A percentile compares a stretch with the other conserved stretches of the same genome.
These are phyloP conservation scores for Leishmania major DNA, from an alignment of 208 protist genomes.

Conservation along the genomic window DNA sequence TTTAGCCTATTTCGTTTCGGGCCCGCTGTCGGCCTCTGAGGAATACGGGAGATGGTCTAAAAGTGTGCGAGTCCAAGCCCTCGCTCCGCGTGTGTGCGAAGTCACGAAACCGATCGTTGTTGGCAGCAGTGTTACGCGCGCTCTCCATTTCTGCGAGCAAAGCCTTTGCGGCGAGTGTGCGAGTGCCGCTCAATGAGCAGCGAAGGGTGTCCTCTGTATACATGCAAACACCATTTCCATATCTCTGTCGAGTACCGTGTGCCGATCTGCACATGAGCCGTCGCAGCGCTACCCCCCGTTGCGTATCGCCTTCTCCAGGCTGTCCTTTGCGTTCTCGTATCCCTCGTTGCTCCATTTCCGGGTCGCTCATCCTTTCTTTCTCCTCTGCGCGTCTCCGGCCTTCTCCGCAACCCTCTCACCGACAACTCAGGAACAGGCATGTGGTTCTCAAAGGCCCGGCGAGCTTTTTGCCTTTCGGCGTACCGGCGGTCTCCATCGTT, in stretches of 20 bases:
- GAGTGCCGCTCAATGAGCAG: neutral
- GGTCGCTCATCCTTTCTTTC: neutral
- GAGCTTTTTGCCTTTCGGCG: slow-evolving; percentile 1
- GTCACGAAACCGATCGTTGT: neutral
- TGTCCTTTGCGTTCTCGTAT: neutral
- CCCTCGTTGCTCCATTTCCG: neutral
- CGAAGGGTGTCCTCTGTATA: neutral
- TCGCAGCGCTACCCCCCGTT: neutral
- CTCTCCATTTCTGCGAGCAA: neutral
- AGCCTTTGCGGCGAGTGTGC: neutral
- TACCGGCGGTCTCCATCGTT: slow-evolving; percentile 18
- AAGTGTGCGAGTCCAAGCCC: neutral
- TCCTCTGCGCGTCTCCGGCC: neutral
- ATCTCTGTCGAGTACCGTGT: neutral
- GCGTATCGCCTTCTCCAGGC: neutral
- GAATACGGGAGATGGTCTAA: neutral
- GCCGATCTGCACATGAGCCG: neutral
- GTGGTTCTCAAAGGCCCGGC: slow-evolving; percentile 8
- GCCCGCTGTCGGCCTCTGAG: neutral
- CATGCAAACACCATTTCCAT: neutral
- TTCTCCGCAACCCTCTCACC: neutral
- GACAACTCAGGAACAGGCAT: slow-evolving; percentile 2
- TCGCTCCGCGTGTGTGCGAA: neutral
- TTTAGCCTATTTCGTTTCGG: neutral
- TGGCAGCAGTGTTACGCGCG: neutral